Conservation (phyloP, 1,284 basidiomycete species). For the Trichosporon sp. region DNA sequence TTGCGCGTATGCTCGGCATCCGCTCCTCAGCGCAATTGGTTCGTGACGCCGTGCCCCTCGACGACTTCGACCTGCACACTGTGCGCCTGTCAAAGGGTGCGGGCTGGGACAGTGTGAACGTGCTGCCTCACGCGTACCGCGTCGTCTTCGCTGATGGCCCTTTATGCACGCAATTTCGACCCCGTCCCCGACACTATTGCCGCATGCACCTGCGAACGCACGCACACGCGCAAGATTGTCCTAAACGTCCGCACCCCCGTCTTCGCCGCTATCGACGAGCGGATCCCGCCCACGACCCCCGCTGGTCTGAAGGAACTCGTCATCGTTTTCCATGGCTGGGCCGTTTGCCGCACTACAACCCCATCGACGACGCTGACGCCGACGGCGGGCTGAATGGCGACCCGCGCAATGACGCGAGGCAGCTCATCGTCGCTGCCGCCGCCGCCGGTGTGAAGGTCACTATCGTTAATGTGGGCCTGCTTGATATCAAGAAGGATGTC, state of each 20-base stretch:
- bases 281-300: background rate
- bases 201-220: background rate
- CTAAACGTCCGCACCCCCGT: background rate
- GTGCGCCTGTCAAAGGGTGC: background rate
- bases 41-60: background rate
- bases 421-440: background rate
- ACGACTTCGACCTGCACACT: background rate
- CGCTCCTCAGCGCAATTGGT: background rate
- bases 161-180: background rate
- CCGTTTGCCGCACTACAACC: background rate
- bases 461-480: background rate
- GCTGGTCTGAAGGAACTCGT: background rate
- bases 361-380: background rate
- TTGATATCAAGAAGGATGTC: background rate
- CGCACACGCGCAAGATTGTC: background rate
- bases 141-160: background rate
- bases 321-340: background rate
- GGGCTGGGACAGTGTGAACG: background rate
- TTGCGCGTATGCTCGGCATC: background rate
- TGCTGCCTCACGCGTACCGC: background rate
- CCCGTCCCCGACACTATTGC: background rate
- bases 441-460: background rate
- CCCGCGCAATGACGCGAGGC: background rate
- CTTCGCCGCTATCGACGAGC: background rate
- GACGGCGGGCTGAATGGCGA: background rate